Evolutionary conservation across 805 yeast species (phyloP).

Genomic region (Pichia cabralensis): DNA sequence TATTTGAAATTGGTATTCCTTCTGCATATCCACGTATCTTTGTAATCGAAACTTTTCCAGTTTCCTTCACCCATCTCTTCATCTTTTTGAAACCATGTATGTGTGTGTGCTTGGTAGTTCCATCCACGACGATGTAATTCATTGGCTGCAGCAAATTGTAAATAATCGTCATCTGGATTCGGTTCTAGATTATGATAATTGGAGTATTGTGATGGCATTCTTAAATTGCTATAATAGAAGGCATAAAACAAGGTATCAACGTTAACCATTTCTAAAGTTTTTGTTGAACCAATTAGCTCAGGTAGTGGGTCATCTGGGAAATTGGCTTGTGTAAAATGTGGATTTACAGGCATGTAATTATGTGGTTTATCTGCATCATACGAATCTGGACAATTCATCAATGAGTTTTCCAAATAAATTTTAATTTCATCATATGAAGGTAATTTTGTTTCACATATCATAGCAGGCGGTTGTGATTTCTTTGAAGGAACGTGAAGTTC

Average conservation of each 20-base stretch:
- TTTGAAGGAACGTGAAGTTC: slow-evolving; percentile 8
- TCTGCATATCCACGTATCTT: slow-evolving; percentile 37
- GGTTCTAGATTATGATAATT: slow-evolving; percentile 13
- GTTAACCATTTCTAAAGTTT: slow-evolving; percentile 61
- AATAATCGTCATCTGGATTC: slow-evolving; percentile 40
- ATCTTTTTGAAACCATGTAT: slow-evolving; percentile 75
- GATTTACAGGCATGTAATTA: slow-evolving; percentile 60
- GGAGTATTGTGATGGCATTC: slow-evolving; percentile 15
- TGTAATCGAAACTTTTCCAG: slow-evolving; percentile 74
- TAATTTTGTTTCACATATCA: slow-evolving; percentile 35
- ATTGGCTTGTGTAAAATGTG: slow-evolving; percentile 82
- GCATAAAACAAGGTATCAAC: slow-evolving; percentile 84
- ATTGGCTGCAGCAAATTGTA: slow-evolving; percentile 68
- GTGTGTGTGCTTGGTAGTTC: slow-evolving; percentile 60
- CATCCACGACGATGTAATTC: slow-evolving; percentile 77
- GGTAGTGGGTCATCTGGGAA: slow-evolving; percentile 82
- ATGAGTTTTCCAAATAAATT: slow-evolving; percentile 61
- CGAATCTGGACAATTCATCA: slow-evolving; percentile 88
- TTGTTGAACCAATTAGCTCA: slow-evolving; percentile 50
- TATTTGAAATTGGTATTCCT: slow-evolving; percentile 32
- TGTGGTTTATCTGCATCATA: slow-evolving; percentile 81
- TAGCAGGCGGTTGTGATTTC: slow-evolving; percentile 8
- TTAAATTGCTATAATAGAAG: slow-evolving; percentile 60
- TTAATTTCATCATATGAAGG: slow-evolving; percentile 44
- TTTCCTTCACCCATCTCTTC: slow-evolving; percentile 6